Conservation (phyloP, 495 filamentous ascomycete genomes). For the Friedmanniomyces endolithicus region DNA sequence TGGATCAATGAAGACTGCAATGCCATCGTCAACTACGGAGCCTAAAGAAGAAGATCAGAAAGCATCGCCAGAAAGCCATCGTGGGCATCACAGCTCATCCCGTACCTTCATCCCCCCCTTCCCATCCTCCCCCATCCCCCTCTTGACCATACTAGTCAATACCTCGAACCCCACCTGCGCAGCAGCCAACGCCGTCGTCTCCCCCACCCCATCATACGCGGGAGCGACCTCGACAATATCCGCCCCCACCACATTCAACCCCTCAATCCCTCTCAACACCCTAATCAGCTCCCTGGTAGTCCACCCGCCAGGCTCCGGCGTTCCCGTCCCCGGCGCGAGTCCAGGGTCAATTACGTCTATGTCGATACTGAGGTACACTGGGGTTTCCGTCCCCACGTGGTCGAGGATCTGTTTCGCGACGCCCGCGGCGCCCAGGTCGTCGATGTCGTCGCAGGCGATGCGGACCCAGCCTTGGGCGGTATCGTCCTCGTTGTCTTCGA, state of each 20-base stretch:
- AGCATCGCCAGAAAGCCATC: background rate
- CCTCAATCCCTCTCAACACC: constrained; percentile 38
- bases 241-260: constrained; percentile 38
- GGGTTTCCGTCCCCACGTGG: constrained; percentile 32
- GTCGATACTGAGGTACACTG: constrained; percentile 36
- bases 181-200: constrained; percentile 38
- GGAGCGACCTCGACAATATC: constrained; percentile 45
- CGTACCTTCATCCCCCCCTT: constrained; percentile 15
- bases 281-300: constrained; percentile 40
- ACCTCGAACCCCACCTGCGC: constrained; percentile 38
- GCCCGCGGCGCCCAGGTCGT: constrained; percentile 35
- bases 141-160: constrained; percentile 33
- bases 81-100: constrained; percentile 26
- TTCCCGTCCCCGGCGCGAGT: constrained; percentile 41
- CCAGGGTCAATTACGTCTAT: constrained; percentile 45
- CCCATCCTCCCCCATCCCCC: constrained; percentile 27
- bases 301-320: constrained; percentile 42
- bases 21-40: background rate
- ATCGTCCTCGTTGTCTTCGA: constrained; percentile 55
- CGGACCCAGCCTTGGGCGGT: constrained; percentile 31
- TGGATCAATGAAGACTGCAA: too few relatives aligned
- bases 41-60: background rate
- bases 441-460: constrained; percentile 39
- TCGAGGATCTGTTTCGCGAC: constrained; percentile 35
- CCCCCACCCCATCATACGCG: constrained; percentile 38